A percentile compares a stretch with the other conserved stretches of the same genome.
phyloP scores from a whole-genome alignment of 176 grass and related monocot genomes.

The Puya raimondii region DNA sequence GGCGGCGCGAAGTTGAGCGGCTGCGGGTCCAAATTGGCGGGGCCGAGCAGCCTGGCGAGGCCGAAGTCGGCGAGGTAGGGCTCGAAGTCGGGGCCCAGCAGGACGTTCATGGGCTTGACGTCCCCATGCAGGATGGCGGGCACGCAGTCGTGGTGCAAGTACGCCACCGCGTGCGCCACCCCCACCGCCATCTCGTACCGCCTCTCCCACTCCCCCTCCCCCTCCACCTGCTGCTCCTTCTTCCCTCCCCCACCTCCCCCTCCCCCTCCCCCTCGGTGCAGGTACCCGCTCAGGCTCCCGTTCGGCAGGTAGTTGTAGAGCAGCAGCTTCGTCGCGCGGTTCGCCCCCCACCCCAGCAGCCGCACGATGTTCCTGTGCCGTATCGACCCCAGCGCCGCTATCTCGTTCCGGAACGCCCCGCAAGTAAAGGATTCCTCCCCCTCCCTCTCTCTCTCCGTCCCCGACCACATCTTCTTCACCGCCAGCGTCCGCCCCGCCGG shows the following conservation, averaged over 20 bases:
- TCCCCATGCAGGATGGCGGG: constrained; percentile 88
- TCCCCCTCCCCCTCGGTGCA: constrained; percentile 67
- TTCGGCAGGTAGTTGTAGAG: constrained; percentile 85
- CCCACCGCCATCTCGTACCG: constrained; percentile 70
- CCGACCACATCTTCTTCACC: constrained; percentile 98
- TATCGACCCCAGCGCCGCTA: constrained; percentile 64
- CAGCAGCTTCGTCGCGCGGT: constrained; percentile 69
- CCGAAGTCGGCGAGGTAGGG: constrained; percentile 93
- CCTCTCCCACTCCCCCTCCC: constrained; percentile 53
- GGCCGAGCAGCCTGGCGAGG: constrained; percentile 52
- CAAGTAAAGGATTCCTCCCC: neutral
- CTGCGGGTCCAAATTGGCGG: neutral
- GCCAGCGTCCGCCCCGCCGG: constrained; percentile 50
- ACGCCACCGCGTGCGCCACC: constrained; percentile 71
- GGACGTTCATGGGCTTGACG: constrained; percentile 90
- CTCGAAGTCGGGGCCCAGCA: constrained; percentile 65
- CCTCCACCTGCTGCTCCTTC: constrained; percentile 14
- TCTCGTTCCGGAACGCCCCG: constrained; percentile 82
- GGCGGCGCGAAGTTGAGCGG: constrained; percentile 37
- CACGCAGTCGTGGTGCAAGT: constrained; percentile 93
- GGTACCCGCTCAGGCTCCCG: constrained; percentile 79
- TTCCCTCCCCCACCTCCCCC: constrained; percentile 33
- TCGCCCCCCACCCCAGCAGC: constrained; percentile 71
- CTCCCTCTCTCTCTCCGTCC: constrained; percentile 21
- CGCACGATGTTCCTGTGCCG: constrained; percentile 88